Percentiles rank a stretch among this genome's conserved stretches.
These are phyloP conservation scores for Neurospora pannonica DNA, from an alignment of 495 filamentous ascomycete genomes.

Conservation along the genomic window DNA sequence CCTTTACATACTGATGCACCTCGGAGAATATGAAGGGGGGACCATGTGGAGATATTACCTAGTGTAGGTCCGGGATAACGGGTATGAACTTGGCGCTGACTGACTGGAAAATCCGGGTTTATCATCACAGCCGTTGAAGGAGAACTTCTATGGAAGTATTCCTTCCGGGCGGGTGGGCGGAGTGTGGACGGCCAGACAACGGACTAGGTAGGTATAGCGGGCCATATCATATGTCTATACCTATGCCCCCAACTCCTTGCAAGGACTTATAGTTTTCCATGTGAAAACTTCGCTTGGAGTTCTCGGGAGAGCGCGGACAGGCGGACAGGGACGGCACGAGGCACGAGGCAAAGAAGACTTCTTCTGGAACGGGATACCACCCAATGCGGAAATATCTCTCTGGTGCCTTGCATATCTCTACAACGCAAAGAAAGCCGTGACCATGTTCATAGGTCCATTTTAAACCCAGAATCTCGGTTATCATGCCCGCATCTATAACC, in stretches of 20 bases:
- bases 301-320: not conserved
- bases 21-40: not conserved
- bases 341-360: not conserved
- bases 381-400: not conserved
- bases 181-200: not conserved
- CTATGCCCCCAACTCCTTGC: not conserved
- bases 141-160: not conserved
- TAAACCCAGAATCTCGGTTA: not conserved
- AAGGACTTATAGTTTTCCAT: not conserved
- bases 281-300: not conserved
- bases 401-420: not conserved
- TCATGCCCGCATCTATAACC: not conserved
- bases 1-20: not conserved
- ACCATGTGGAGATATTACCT: not conserved
- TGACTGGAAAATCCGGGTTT: not conserved
- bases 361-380: not conserved
- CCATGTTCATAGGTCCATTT: not conserved
- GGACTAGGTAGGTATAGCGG: not conserved
- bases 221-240: not conserved
- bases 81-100: not conserved
- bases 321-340: not conserved
- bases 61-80: not conserved
- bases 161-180: not conserved
- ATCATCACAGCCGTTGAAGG: not conserved
- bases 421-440: not conserved